Conservation (phyloP, 306 rosid genomes). For the Cucurbita ficifolia region DNA sequence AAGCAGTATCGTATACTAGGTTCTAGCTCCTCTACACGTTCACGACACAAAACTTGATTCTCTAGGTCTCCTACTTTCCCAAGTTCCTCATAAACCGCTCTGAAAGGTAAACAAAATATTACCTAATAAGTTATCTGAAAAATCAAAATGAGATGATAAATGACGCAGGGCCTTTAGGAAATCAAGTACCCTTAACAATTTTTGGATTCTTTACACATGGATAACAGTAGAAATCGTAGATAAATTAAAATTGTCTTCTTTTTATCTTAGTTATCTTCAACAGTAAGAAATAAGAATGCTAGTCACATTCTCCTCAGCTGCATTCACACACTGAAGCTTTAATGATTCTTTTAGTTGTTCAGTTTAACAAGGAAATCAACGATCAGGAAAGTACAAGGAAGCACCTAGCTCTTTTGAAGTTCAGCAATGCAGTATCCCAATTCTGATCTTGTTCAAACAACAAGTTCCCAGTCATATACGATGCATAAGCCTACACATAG, state of each 20-base stretch:
- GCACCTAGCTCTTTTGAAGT: constrained; percentile 97
- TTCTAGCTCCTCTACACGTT: constrained; percentile 94
- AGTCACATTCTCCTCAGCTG: background rate
- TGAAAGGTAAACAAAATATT: constrained; percentile 6
- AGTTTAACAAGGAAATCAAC: background rate
- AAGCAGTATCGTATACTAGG: constrained; percentile 91
- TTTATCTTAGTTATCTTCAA: background rate
- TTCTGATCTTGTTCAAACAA: constrained; percentile 91
- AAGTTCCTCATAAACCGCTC: constrained; percentile 94
- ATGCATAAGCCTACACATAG: constrained; percentile 64
- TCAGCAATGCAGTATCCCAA: constrained; percentile 78
- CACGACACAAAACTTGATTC: constrained; percentile 87
- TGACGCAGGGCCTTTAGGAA: background rate
- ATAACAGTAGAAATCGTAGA: background rate
- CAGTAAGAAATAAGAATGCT: background rate
- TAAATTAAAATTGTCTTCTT: background rate
- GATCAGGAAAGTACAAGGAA: background rate
- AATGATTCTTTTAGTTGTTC: background rate
- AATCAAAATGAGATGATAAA: background rate
- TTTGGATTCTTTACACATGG: background rate
- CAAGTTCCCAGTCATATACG: constrained; percentile 90
- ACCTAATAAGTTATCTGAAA: background rate
- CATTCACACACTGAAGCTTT: background rate
- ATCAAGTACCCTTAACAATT: background rate
- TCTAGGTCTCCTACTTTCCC: constrained; percentile 94